Percentiles rank a stretch among this genome's conserved stretches.
These are phyloP conservation scores for Syncephalis fuscata DNA, from an alignment of 371 early-diverging fungal genomes.

Conservation along the genomic window DNA sequence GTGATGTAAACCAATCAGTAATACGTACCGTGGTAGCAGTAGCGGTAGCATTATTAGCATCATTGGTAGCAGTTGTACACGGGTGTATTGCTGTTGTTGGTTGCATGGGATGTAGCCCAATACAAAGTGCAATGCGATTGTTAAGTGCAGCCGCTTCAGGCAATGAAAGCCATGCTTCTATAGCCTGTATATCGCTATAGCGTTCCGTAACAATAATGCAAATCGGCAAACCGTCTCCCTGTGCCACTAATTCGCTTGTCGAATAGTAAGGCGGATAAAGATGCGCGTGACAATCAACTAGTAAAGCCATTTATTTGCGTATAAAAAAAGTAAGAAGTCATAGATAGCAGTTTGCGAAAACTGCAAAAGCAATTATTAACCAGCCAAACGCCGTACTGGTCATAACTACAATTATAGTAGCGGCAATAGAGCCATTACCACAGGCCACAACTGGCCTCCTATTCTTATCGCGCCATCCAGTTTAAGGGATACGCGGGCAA, in stretches of 20 bases:
- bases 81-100: not conserved
- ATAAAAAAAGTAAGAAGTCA: no score
- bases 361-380: no score
- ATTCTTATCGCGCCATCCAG: no score
- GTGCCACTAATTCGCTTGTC: not conserved
- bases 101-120: not conserved
- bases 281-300: conserved; percentile 11
- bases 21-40: not conserved
- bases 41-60: not conserved
- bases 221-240: not conserved
- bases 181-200: not conserved
- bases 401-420: no score
- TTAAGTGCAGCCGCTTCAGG: not conserved
- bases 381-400: no score
- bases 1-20: not conserved
- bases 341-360: no score
- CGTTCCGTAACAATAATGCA: not conserved
- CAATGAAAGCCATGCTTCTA: not conserved
- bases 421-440: no score
- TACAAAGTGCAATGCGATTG: not conserved
- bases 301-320: conserved; percentile 35
- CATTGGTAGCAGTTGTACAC: not conserved
- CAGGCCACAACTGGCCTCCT: no score
- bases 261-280: not conserved
- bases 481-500: no score